Base-by-base conservation (phyloP, 1,284 basidiomycete species). In the Trichosporon coremiiforme region DNA sequence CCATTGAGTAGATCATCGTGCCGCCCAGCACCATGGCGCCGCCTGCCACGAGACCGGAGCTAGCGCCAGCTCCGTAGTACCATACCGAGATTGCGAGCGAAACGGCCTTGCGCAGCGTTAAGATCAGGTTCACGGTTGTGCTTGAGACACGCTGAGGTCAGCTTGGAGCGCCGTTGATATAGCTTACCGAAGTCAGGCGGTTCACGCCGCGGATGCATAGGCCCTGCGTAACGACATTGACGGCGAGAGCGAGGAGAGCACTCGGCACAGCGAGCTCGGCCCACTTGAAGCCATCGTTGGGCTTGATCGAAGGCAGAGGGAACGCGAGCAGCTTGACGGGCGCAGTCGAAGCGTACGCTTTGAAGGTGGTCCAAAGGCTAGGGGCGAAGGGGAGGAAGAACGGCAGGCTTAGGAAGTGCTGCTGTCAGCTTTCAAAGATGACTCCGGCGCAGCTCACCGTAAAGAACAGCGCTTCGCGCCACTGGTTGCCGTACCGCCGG, bases 401-500 rank as follows among this genome's bases (percentile, higher is more conserved):
- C 0, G 92, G 92, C 13, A 95, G 85, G 0, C 90, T 90, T 20
- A 94, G 86, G 67, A 83, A 77, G 72, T 86, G 85, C 82, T 82
- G 67, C n/a, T 36, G 70, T 70, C 38, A 74, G 70, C 55, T 66
- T 8, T 20, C 17, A 35, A 10, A 10, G 17, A 20, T 25, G 20
- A 1, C 13, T 3, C 6, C 6, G 6, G 8, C 5, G 31, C 73
- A 45, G 41, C 81, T 70, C 55, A 83, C 84, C 17, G 75, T 78
- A 76, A 95, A 98, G 84, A 97, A 98, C 86, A 98, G 89, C 36
- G 89, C 90, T 84, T 98, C 95, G 77, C 91, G 89, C 95, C 95
- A 98, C 66, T 80, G 76, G 71, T 88, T 89, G 20, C 89, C 88
- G 78, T 94, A 93, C 57, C 81, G 84, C 17, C 85, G 81, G 79